Percentiles rank a stretch among this genome's conserved stretches.
Evolutionary conservation across 331 rosid genomes (phyloP).

Genomic region (Telfairia occidentalis): DNA sequence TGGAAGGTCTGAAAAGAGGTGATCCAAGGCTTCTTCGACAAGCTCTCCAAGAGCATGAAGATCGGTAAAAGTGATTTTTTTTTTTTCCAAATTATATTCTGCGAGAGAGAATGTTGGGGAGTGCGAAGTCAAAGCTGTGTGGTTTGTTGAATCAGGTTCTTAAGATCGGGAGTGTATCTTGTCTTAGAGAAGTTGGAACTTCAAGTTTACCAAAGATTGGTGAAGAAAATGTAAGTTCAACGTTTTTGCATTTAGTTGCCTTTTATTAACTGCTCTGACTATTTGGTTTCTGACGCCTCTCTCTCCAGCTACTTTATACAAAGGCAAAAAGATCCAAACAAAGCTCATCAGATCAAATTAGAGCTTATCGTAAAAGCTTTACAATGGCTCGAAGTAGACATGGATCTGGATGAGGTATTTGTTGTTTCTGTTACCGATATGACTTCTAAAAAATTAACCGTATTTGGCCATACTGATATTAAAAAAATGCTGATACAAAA

Average conservation of each 20-base stretch:
- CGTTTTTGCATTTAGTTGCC: not conserved
- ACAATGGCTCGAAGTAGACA: conserved; percentile 86
- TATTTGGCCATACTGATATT: too few species aligned
- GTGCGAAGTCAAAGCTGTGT: conserved; percentile 4
- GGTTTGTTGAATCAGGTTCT: conserved; percentile 44
- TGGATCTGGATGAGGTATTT: conserved; percentile 86
- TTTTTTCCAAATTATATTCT: not conserved
- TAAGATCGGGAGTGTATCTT: conserved; percentile 92
- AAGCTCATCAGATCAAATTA: conserved; percentile 89
- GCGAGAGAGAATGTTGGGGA: not conserved
- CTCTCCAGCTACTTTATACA: conserved; percentile 64
- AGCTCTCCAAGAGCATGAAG: conserved; percentile 85
- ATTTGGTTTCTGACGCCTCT: not conserved
- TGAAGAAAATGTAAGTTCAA: conserved; percentile 75
- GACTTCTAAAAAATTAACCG: too few species aligned
- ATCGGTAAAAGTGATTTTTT: conserved; percentile 47
- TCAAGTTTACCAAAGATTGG: conserved; percentile 84
- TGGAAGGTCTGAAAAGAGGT: conserved; percentile 72
- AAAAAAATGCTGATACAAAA: too few species aligned
- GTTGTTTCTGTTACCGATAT: too few species aligned
- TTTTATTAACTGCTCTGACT: not conserved
- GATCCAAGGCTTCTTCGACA: conserved; percentile 81
- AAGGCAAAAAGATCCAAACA: conserved; percentile 83
- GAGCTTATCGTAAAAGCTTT: conserved; percentile 82
- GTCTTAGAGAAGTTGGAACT: conserved; percentile 97